Base-by-base conservation (phyloP, 768 basidiomycete species). In the Pleurotus giganteus region DNA sequence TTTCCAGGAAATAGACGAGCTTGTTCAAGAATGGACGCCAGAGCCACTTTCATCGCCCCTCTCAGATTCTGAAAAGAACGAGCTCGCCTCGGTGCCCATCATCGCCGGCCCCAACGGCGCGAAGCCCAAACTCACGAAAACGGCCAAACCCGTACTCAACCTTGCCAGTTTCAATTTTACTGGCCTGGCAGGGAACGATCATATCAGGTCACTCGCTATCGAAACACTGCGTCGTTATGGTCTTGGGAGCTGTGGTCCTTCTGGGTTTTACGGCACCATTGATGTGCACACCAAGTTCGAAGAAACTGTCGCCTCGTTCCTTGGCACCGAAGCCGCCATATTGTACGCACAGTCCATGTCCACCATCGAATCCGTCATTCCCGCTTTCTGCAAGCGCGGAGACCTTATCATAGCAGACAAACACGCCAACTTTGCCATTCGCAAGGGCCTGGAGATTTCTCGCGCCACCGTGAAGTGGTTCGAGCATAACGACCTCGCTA, bases 331-430 rank as follows among this genome's bases (percentile, higher is more conserved):
- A 67, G 77, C 87, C 2, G 75, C 89, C 15, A 98, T 99, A 66
- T 80, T 98, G 57, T 98, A 98, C 69, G 88, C 94, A 0, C 96
- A 98, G 72, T 88, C 86, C 11, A 98, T 96, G 69, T 85, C 91
- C 7, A 93, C 94, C 53, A 85, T 93, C 59, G 85, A 91, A 3
- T 96, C 94, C 13, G 93, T 95, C 63, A 97, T 98, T 57, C 93
- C 97, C 0, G 92, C 97, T 1, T 99, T 98, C 72, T 92, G 90
- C 78, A 98, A 99, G 69, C 85, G 96, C 58, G 95, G 94, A 1
- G 96, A 99, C 64, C 85, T 99, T 64, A 95, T 99, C 64, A 91
- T 99, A n/a, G 94, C 94, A 3, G 96, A 99, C 70, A 85, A 93
- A n/a, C 84, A 87, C n/a, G 86, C 94, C 61, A 96, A 91, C 70